Base-by-base conservation (phyloP, 345 rosid species). In the Boechera retrofracta region DNA sequence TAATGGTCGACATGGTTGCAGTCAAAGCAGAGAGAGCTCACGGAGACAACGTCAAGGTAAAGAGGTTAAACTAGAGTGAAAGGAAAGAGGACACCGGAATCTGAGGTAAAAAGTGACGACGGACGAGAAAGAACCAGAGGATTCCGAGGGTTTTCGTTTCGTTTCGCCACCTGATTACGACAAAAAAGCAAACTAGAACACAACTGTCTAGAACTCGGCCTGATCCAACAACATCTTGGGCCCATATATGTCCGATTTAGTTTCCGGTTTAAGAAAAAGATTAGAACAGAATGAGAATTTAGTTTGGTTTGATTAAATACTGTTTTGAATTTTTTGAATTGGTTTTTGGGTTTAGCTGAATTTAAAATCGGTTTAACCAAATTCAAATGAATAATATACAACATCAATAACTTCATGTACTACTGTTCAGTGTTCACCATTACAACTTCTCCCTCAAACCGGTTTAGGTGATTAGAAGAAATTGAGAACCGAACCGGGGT, bases 1-100 rank as follows among this genome's bases (percentile, higher is more conserved):
- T 91, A 62, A 91, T 90, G 15, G 97, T 91, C 75, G 94, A 80
- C 94, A 91, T 91, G 77, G 55, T 80, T 72, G 75, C 76, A 56
- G 76, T 49, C 41, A 7, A 47, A 52, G 10, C 10, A 56, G 53
- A 33, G 39, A 59, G 69, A 65, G 13, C 76, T 58, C 21, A 51
- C 67, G 8, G 63, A 6, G 8, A 15, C 49, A 18, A 28, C 51
- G 6, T 13, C 10, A 32, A 49, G 42, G 26, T 5, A 4, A 28
- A 61, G 62, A 54, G 33, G 3, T 35, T 58, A 21, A 62, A 28
- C 60, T 72, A 13, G 13, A 65, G 11, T 38, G 31, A 57, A 56
- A 33, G 47, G 51, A 61, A 44, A 39, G 63, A 49, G 54, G 4
- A 44, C 48, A 51, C 79, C 60, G 47, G 75, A 61, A 47, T 74